phyloP scores from a whole-genome alignment of 352 stramenopile genomes.

The Phytophthora foliorum region DNA sequence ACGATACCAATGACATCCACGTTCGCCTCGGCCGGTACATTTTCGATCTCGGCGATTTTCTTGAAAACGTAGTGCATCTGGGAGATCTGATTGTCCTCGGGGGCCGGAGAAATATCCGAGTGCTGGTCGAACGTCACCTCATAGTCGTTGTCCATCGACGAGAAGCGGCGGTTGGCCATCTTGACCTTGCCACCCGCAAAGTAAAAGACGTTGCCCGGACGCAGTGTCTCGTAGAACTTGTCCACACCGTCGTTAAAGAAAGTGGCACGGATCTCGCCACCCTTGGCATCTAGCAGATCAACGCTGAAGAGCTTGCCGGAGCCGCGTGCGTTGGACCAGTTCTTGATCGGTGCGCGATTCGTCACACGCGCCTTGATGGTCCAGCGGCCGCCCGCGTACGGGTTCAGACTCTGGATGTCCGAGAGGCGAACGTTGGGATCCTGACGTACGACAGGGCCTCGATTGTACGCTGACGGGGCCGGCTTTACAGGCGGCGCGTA shows the following conservation, averaged over 20 bases:
- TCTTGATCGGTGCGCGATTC: constrained; percentile 94
- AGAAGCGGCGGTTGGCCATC: constrained; percentile 98
- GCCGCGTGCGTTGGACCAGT: constrained; percentile 97
- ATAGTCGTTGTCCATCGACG: constrained; percentile 97
- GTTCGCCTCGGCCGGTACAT: constrained; percentile 84
- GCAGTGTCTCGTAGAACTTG: constrained; percentile 96
- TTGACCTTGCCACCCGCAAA: constrained; percentile 97
- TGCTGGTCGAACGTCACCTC: constrained; percentile 98
- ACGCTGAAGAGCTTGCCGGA: constrained; percentile 97
- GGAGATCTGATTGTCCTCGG: constrained; percentile 93
- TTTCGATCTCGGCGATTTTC: constrained; percentile 95
- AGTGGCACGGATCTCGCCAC: constrained; percentile 97
- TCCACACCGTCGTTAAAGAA: constrained; percentile 99
- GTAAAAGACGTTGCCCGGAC: constrained; percentile 92
- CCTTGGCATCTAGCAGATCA: constrained; percentile 96
- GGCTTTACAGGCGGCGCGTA: constrained; percentile 43
- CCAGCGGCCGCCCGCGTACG: constrained; percentile 94
- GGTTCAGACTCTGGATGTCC: constrained; percentile 94
- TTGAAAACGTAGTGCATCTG: constrained; percentile 94
- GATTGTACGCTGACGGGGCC: constrained; percentile 60
- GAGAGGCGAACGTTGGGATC: constrained; percentile 85
- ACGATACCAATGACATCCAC: constrained; percentile 98
- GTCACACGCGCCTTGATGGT: constrained; percentile 97
- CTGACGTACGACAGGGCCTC: constrained; percentile 83
- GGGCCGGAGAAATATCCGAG: constrained; percentile 93